These are phyloP conservation scores for Mollisiaceae sp. DNA, from an alignment of 2,329 filamentous ascomycete species.

Conservation along the genomic window DNA sequence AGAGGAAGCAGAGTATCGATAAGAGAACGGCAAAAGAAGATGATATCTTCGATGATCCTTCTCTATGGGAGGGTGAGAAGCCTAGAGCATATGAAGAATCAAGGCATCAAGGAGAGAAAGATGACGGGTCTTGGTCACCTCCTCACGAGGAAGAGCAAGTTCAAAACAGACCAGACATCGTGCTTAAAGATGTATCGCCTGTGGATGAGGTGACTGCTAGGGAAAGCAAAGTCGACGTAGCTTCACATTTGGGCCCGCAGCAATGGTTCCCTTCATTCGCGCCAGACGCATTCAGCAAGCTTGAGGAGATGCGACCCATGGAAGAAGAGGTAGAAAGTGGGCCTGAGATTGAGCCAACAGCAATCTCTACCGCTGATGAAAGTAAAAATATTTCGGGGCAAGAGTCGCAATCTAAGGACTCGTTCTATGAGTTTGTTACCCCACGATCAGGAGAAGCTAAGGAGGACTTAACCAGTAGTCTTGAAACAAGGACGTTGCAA, in stretches of 20 bases:
- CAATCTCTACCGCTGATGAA: neutral
- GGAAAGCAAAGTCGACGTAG: conserved; percentile 5
- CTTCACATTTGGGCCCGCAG: neutral
- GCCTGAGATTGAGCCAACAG: neutral
- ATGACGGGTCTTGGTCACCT: conserved; percentile 44
- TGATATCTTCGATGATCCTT: conserved; percentile 52
- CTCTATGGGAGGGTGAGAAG: conserved; percentile 52
- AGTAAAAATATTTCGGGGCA: neutral
- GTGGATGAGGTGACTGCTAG: neutral
- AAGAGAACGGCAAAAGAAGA: conserved; percentile 50
- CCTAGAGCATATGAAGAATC: conserved; percentile 37
- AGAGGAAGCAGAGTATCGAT: conserved; percentile 48
- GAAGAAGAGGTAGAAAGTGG: neutral
- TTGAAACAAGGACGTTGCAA: neutral
- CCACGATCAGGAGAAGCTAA: neutral
- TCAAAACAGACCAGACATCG: neutral
- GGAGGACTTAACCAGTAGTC: neutral
- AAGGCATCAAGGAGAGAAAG: conserved; percentile 34
- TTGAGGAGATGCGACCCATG: neutral
- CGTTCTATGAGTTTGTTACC: neutral
- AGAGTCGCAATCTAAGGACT: neutral
- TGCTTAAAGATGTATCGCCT: conserved; percentile 12
- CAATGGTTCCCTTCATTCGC: conserved; percentile 2
- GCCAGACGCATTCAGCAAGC: conserved; percentile 1
- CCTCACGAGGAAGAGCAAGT: conserved; percentile 27